Evolutionary conservation across 306 rosid genomes (phyloP), one percentile per base, ranked within the genome.

Genomic region (Lotus japonicus): DNA sequence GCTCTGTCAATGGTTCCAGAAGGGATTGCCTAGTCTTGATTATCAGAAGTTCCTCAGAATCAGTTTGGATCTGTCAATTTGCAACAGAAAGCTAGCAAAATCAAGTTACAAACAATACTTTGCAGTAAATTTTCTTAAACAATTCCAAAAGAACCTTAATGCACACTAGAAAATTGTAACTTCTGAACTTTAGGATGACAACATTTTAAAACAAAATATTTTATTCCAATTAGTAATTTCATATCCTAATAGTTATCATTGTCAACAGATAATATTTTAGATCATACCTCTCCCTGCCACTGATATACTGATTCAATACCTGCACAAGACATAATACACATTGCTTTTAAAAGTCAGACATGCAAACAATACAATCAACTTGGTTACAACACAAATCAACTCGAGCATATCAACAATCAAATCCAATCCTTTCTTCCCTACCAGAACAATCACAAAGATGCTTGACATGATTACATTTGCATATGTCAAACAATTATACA

Each of bases 21-120:
- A 92, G 97, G 78, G 97, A 89, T 68, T 92, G 86, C 78, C 97
- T 89, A 2, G 96, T 89, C 83, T 87, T 92, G 82, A 92, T 89
- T 53, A 89, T 89, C 28, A 92, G 90, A 72, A 92, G 95, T 65
- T 92, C 97, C 83, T 89, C 96, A 0, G 88, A 44, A 77, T 89
- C 97, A 64, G 95, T 82, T 82, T 89, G 90, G 51, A 92, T 83
- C 96, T 89, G 78, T 68, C 51, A 45, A 66, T 71, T 53, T 41
- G 66, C 52, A 76, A 66, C 54, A 71, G 4, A 74, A 52, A 69
- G 56, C 12, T 21, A 11, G 68, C 9, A 55, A 50, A 11, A 42
- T 53, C 74, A 79, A 68, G 75, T 52, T 45, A 58, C 23, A 48
- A 21, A 23, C 2, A 65, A 69, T 1, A 78, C 19, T 41, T 61